Conservation (phyloP, 805 yeast genomes). For the Teunomyces panamensis region DNA sequence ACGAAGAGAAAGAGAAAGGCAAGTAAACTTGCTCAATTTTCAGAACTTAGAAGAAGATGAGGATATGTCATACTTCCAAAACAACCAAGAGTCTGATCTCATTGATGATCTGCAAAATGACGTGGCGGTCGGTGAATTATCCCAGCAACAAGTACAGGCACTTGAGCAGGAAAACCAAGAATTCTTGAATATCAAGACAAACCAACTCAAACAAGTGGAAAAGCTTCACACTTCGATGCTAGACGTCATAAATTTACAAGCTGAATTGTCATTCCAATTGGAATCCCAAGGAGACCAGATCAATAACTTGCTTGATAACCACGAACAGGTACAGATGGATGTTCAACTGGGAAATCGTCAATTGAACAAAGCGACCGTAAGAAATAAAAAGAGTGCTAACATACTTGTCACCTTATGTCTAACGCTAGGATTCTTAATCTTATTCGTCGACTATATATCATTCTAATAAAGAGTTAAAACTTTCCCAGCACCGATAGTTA, state of each 20-base stretch:
- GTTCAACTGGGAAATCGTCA: constrained; percentile 69
- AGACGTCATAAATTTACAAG: constrained; percentile 73
- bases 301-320: constrained; percentile 58
- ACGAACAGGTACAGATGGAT: constrained; percentile 62
- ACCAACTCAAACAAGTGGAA: constrained; percentile 58
- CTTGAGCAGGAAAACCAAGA: constrained; percentile 59
- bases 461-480: constrained; percentile 25
- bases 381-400: constrained; percentile 58
- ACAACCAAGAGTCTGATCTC: neutral
- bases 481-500: constrained; percentile 65
- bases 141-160: constrained; percentile 57
- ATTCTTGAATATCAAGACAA: constrained; percentile 52
- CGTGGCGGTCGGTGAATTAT: constrained; percentile 17
- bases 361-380: constrained; percentile 62
- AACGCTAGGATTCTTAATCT: constrained; percentile 51
- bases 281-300: constrained; percentile 71
- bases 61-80: neutral
- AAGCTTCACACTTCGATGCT: constrained; percentile 59
- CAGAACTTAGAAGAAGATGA: constrained; percentile 40
- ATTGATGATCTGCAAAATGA: constrained; percentile 9
- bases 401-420: constrained; percentile 55
- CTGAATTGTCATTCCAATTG: constrained; percentile 71
- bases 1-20: constrained; percentile 41
- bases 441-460: constrained; percentile 50
- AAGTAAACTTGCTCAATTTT: constrained; percentile 35